Evolutionary conservation across 768 basidiomycete genomes (phyloP).

Genomic region (Sutorius australiensis): DNA sequence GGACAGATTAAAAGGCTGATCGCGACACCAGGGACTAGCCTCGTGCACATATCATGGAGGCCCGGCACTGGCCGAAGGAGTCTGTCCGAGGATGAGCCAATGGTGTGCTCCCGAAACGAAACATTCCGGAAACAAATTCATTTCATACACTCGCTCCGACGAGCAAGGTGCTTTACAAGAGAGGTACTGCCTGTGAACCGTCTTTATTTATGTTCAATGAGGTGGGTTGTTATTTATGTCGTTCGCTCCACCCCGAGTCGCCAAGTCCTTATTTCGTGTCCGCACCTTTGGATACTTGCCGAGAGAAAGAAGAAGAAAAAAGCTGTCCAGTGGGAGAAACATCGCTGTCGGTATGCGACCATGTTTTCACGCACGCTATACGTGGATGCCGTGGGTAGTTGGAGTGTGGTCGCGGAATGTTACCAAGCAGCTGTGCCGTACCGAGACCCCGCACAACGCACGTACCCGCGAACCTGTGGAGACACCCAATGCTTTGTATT

Average conservation of each 20-base stretch:
- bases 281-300: not conserved
- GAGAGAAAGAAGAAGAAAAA: too few relatives aligned
- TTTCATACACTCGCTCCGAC: not conserved
- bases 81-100: conserved; percentile 1
- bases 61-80: not conserved
- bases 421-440: not conserved
- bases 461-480: not conserved
- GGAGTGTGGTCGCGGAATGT: not conserved
- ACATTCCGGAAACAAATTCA: not conserved
- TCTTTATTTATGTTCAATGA: not conserved
- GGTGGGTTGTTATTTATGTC: not conserved
- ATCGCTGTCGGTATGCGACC: not conserved
- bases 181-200: not conserved
- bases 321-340: not conserved
- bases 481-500: not conserved
- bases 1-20: not conserved
- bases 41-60: not conserved
- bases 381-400: not conserved
- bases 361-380: not conserved
- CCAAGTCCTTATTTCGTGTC: not conserved
- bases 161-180: not conserved
- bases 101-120: not conserved
- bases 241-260: not conserved
- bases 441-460: not conserved
- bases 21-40: not conserved